These are phyloP conservation scores for Cystobasidium onofrii DNA, from an alignment of 768 basidiomycete genomes.

Conservation along the genomic window DNA sequence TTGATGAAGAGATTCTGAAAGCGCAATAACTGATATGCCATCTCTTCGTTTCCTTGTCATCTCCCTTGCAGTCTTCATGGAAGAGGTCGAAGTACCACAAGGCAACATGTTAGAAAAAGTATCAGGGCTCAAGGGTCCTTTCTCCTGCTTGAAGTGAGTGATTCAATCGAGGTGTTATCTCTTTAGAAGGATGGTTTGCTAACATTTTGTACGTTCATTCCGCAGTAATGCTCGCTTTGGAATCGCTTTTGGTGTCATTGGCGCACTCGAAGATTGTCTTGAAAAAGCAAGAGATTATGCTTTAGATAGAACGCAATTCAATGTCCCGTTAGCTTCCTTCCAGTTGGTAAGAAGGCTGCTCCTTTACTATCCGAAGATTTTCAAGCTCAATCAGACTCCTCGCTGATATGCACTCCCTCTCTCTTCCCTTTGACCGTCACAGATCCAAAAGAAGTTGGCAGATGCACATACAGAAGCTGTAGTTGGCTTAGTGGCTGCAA, in stretches of 20 bases:
- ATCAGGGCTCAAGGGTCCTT: slow-evolving; percentile 70
- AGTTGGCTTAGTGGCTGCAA: slow-evolving; percentile 42
- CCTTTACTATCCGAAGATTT: not conserved
- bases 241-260: slow-evolving; percentile 58
- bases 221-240: slow-evolving; percentile 33
- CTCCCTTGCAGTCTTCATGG: slow-evolving; percentile 67
- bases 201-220: too few relatives aligned
- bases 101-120: slow-evolving; percentile 69
- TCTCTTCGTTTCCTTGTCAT: not conserved
- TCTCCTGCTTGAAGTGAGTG: slow-evolving; percentile 84
- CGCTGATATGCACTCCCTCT: not conserved
- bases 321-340: slow-evolving; percentile 80
- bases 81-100: slow-evolving; percentile 67
- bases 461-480: slow-evolving; percentile 82
- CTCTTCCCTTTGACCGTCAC: not conserved
- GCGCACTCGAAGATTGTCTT: slow-evolving; percentile 86
- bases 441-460: slow-evolving; percentile 89
- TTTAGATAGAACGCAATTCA: slow-evolving; percentile 76
- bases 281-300: slow-evolving; percentile 69
- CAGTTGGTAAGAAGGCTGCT: slow-evolving; percentile 64
- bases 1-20: slow-evolving; percentile 59
- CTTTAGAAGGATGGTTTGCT: too few relatives aligned
- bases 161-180: too few relatives aligned
- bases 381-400: not conserved
- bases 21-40: too few relatives aligned